These are phyloP conservation scores for Kwoniella newhampshirensis DNA, from an alignment of 768 basidiomycete species.

Conservation along the genomic window DNA sequence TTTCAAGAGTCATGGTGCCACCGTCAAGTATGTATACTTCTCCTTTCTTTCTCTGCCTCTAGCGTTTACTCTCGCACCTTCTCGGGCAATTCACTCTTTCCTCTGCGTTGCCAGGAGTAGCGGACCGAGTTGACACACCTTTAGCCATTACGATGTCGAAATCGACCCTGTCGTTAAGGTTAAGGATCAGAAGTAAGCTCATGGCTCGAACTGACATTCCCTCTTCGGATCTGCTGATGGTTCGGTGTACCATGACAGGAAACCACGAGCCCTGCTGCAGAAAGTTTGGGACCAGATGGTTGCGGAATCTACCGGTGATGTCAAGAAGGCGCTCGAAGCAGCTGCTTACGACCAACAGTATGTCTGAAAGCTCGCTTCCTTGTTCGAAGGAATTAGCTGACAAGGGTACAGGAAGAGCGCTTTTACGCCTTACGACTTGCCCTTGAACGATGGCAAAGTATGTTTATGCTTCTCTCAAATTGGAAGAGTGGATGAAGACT, in stretches of 20 bases:
- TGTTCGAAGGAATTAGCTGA: not conserved
- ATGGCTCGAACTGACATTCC: not conserved
- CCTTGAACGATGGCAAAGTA: constrained; percentile 29
- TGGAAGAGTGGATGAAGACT: too few species aligned
- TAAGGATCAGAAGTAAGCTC: constrained; percentile 43
- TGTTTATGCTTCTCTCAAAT: not conserved
- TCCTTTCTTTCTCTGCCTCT: not conserved
- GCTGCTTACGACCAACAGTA: constrained; percentile 41
- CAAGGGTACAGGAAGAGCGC: constrained; percentile 50
- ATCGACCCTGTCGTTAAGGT: constrained; percentile 52
- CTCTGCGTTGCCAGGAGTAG: too few species aligned
- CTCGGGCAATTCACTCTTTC: not conserved
- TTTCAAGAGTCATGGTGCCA: constrained; percentile 38
- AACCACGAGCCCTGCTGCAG: constrained; percentile 38
- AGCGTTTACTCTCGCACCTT: too few species aligned
- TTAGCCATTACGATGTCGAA: constrained; percentile 51
- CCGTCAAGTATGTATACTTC: constrained; percentile 19
- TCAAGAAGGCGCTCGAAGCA: constrained; percentile 35
- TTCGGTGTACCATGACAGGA: constrained; percentile 21
- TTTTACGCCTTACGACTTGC: constrained; percentile 41
- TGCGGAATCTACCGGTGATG: constrained; percentile 21
- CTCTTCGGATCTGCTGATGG: constrained; percentile 3
- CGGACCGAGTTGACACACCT: not conserved
- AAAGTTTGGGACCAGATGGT: constrained; percentile 39
- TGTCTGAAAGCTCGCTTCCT: too few species aligned